phyloP scores from a whole-genome alignment of 768 basidiomycete genomes.

The Psilocybe subaeruginosa region DNA sequence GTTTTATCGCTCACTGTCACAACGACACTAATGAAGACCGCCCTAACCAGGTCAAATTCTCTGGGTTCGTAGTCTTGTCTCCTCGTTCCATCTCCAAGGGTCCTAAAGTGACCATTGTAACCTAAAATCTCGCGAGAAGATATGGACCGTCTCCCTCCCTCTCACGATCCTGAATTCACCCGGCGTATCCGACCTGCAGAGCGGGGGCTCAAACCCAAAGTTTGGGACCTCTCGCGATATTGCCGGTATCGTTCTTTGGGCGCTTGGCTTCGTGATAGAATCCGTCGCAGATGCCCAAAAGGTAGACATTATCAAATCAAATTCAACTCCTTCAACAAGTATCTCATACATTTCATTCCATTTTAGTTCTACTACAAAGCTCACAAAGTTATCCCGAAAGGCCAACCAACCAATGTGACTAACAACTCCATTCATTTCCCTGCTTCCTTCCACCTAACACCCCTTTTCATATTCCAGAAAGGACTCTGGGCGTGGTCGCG shows the following conservation, averaged over 20 bases:
- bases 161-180: conserved; percentile 71
- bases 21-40: neutral
- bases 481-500: conserved; percentile 62
- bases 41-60: conserved; percentile 49
- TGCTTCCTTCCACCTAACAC: neutral
- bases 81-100: neutral
- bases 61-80: conserved; percentile 46
- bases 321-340: neutral
- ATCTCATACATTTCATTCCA: neutral
- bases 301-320: conserved; percentile 27
- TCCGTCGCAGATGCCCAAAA: conserved; percentile 61
- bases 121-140: conserved; percentile 31
- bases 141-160: conserved; percentile 67
- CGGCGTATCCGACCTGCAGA: conserved; percentile 50
- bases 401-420: conserved; percentile 48
- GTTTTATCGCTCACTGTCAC: neutral
- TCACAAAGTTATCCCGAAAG: conserved; percentile 47
- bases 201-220: conserved; percentile 49
- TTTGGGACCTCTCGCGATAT: conserved; percentile 70
- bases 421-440: neutral
- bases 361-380: conserved; percentile 55
- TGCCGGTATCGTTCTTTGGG: conserved; percentile 63
- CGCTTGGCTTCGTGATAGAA: conserved; percentile 60
- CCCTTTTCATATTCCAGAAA: conserved; percentile 28
- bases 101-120: neutral